Evolutionary conservation across 805 yeast genomes (phyloP), one percentile per base, ranked within the genome.

Genomic region (Myxozyma neotropica): DNA sequence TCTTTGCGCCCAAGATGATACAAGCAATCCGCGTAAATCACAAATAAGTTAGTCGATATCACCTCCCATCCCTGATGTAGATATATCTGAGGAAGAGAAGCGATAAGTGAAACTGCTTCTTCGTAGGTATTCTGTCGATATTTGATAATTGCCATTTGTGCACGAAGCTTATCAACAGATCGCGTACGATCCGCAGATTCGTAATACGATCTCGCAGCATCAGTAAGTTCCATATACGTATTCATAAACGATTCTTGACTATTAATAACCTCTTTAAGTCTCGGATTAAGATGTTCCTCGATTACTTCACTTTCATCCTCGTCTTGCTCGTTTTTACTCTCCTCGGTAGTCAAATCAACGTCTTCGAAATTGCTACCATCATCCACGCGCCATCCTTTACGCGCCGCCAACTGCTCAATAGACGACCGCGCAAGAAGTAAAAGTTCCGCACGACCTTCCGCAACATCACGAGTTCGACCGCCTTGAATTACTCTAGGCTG

Each of bases 121-220:
- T 79, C 78, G 66, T 82, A 86, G 35, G 87, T 78, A 2, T 80
- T 74, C 31, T 77, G 74, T 64, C 82, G 83, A 69, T 82, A 85
- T 59, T 86, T 84, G 17, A 90, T 72, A 10, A 87, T 70, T 0
- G 96, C 96, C 54, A 90, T 78, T 64, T 93, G 97, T 5, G 89
- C 82, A 1, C 92, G 84, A 15, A 94, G 76, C 3, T 86, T 77
- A 67, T 88, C 92, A 5, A 88, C 85, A 0, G 89, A 80, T 63
- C 93, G 80, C 15, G 83, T 80, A 57, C 89, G 78, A 3, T 72
- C 76, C 2, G 87, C 80, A 0, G 70, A 63, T 3, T 81, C 78
- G 63, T 81, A 87, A 46, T 81, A 81, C 17, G 75, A 74, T 17
- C 85, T 81, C 0, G 86, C 81, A 0, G 75, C 72, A 56, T 82